Evolutionary conservation across 108 stramenopile genomes (phyloP), one percentile per base, ranked within the genome.

Genomic region (Fistulifera pelliculosa): DNA sequence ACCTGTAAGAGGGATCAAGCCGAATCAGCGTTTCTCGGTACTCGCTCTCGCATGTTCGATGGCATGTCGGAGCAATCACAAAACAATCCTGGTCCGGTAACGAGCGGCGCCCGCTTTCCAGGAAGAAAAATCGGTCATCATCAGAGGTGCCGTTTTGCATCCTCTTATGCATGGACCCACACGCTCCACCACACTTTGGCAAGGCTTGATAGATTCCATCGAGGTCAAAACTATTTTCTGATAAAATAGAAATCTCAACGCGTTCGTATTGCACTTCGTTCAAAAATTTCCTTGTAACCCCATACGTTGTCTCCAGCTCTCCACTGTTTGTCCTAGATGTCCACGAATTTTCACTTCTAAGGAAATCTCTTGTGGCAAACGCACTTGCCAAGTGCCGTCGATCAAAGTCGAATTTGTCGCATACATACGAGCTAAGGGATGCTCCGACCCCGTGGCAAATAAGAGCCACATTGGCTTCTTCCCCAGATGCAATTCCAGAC

Each of bases 121-220:
- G 47, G 48, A 73, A 73, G 52, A 67, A 62, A 41, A 45, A 67
- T 16, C 62, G 2, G 18, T 38, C 41, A 4, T 10, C 16, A 31
- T 26, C 47, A 43, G 47, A 31, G n/a, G 25, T 35, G 1, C 27
- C 38, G 15, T 26, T 44, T 10, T 1, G 22, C 24, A 39, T 23
- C 28, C 26, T 41, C 27, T 68, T 68, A 35, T 62, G 65, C 41
- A 73, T 61, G 8, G 71, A 55, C 16, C 66, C 61, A n/a, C 54
- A 31, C 4, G 71, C 66, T 7, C 62, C 57, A 11, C 61, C 66
- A 41, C 71, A 73, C 22, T 64, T 56, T 10, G 51, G 60, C 13
- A 73, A 61, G 1, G 41, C 16, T 13, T 35, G 17, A 50, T 73
- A 73, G 2, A 17, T n/a, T 47, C 66, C 66, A 27, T 25, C 4